Conservation (phyloP, 176 grass and related monocot genomes). For the Puccinellia tenuiflora region DNA sequence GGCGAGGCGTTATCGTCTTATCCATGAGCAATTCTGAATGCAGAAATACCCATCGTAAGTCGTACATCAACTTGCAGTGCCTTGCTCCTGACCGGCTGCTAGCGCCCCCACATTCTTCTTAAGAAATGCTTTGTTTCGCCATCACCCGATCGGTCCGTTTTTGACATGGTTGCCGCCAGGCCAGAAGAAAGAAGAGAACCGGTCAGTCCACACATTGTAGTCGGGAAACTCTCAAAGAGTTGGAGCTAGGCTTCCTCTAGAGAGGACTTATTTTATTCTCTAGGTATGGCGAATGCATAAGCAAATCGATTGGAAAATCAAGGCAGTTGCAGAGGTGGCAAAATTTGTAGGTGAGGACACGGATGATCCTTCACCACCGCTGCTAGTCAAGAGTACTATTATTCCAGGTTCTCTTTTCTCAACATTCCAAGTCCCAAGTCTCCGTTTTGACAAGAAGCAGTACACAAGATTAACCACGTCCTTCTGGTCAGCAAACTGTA, state of each 20-base stretch:
- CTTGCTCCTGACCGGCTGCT: neutral
- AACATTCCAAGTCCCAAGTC: neutral
- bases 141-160: neutral
- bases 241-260: too few species aligned
- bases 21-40: too few species aligned
- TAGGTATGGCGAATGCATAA: too few species aligned
- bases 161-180: neutral
- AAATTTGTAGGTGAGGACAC: neutral
- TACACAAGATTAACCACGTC: neutral
- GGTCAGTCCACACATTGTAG: neutral
- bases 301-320: neutral
- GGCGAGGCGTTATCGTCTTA: too few species aligned
- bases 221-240: neutral
- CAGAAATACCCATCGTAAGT: too few species aligned
- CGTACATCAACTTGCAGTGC: too few species aligned
- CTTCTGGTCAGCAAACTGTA: neutral
- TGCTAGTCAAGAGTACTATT: neutral
- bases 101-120: too few species aligned
- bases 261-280: too few species aligned
- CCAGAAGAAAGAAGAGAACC: too few species aligned
- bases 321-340: neutral
- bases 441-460: neutral
- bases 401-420: neutral
- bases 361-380: neutral
- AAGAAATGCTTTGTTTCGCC: neutral